A percentile compares a stretch with the other conserved stretches of the same genome.
Conservation (phyloP, 805 yeast species). For the Kurtzmaniella fragi region DNA sequence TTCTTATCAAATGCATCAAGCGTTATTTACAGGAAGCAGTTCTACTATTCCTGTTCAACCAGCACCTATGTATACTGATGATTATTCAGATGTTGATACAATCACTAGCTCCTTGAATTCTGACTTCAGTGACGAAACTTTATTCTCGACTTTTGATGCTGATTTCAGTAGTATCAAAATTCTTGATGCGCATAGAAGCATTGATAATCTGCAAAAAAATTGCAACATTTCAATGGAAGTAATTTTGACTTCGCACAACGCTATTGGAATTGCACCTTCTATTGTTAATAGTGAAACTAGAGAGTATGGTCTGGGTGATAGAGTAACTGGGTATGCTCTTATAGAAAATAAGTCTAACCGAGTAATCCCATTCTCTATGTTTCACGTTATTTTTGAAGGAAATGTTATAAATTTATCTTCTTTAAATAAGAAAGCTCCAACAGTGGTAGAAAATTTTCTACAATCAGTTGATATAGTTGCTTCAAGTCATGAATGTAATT, state of each 20-base stretch:
- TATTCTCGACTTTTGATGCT: neutral
- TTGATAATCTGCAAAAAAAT: neutral
- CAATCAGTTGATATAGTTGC: constrained; percentile 3
- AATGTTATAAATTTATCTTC: neutral
- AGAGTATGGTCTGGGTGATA: constrained; percentile 1
- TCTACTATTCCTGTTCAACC: neutral
- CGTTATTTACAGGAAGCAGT: neutral
- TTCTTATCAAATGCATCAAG: constrained; percentile 4
- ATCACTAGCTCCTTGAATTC: neutral
- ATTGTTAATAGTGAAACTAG: neutral
- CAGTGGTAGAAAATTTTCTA: neutral
- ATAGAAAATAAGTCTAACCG: constrained; percentile 1
- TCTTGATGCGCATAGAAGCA: neutral
- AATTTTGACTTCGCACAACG: neutral
- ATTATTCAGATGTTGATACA: neutral
- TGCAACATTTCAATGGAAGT: neutral
- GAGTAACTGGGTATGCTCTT: constrained; percentile 1
- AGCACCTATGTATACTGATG: neutral
- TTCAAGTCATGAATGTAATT: neutral
- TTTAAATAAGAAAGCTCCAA: neutral
- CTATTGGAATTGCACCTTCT: neutral
- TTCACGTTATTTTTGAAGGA: constrained; percentile 3
- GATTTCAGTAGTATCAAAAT: neutral
- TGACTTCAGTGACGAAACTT: neutral
- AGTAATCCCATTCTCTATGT: neutral